phyloP scores from a whole-genome alignment of 2,329 filamentous ascomycete genomes.

The Alternaria burnsii region DNA sequence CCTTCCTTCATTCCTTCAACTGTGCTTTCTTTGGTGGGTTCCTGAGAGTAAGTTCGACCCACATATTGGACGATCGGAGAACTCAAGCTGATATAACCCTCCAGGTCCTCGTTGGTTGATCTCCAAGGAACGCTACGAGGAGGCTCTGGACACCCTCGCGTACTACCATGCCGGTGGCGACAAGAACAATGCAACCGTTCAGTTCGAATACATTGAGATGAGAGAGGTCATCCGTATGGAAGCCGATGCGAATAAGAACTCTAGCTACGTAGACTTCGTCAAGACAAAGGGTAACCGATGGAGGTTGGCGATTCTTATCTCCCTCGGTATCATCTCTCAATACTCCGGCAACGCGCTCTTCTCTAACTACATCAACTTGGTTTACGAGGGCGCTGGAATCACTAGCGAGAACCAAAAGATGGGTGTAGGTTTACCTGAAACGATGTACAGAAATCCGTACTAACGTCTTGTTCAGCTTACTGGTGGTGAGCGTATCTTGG shows the following conservation, averaged over 20 bases:
- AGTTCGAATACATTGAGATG: conserved; percentile 73
- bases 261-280: conserved; percentile 68
- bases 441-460: neutral
- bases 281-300: conserved; percentile 70
- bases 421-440: conserved; percentile 50
- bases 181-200: conserved; percentile 66
- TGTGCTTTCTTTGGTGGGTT: conserved; percentile 67
- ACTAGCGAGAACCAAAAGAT: conserved; percentile 50
- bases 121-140: conserved; percentile 68
- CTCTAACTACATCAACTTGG: conserved; percentile 70
- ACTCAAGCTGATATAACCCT: conserved; percentile 2
- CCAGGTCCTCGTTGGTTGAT: conserved; percentile 64
- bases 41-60: conserved; percentile 59
- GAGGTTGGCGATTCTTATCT: conserved; percentile 69
- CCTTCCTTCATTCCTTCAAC: conserved; percentile 62
- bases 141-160: conserved; percentile 68
- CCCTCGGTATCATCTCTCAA: conserved; percentile 72
- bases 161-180: conserved; percentile 71
- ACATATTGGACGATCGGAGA: neutral
- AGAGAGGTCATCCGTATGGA: conserved; percentile 69
- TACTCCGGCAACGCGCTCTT: conserved; percentile 73
- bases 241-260: conserved; percentile 57
- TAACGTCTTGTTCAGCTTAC: conserved; percentile 22
- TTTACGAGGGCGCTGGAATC: conserved; percentile 70
- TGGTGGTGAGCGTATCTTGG: conserved; percentile 66